Evolutionary conservation across 2,329 filamentous ascomycete species (phyloP).

Genomic region (Fusarium brevicatenulatum): DNA sequence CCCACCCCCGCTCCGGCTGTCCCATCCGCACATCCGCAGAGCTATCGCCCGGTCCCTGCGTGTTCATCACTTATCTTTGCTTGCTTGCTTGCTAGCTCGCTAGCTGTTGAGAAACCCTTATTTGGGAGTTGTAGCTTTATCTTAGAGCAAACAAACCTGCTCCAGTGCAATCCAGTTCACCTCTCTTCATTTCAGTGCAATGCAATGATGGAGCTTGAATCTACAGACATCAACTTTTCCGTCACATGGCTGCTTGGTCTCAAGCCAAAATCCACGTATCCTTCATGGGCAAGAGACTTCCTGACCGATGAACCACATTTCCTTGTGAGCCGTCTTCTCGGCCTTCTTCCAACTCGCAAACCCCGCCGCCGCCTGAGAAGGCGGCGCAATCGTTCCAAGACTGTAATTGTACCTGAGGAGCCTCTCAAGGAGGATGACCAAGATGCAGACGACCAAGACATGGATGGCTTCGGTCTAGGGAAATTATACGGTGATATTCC

Average conservation of each 20-base stretch:
- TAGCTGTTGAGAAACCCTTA: conserved; percentile 13
- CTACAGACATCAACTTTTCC: conserved; percentile 43
- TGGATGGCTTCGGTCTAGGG: conserved; percentile 37
- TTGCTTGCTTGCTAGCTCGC: conserved; percentile 13
- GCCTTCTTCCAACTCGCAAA: conserved; percentile 40
- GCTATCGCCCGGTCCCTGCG: conserved; percentile 18
- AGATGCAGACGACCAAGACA: conserved; percentile 20
- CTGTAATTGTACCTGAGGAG: conserved; percentile 19
- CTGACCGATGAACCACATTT: conserved; percentile 44
- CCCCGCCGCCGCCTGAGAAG: conserved; percentile 32
- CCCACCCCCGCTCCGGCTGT: conserved; percentile 37
- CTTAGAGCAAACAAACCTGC: conserved; percentile 33
- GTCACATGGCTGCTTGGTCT: conserved; percentile 46
- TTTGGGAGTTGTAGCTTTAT: conserved; percentile 32
- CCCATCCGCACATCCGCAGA: conserved; percentile 8
- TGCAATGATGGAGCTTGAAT: conserved; percentile 43
- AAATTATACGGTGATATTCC: conserved; percentile 40
- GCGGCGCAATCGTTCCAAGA: conserved; percentile 32
- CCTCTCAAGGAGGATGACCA: conserved; percentile 15
- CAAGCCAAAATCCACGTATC: conserved; percentile 39
- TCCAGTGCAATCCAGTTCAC: conserved; percentile 1
- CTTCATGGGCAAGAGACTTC: conserved; percentile 41
- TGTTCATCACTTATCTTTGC: conserved; percentile 13
- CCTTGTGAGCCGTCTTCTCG: conserved; percentile 45
- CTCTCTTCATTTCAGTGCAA: conserved; percentile 11